Evolutionary conservation across 148 eudicot species (phyloP).

Genomic region (Simmondsia chinensis): DNA sequence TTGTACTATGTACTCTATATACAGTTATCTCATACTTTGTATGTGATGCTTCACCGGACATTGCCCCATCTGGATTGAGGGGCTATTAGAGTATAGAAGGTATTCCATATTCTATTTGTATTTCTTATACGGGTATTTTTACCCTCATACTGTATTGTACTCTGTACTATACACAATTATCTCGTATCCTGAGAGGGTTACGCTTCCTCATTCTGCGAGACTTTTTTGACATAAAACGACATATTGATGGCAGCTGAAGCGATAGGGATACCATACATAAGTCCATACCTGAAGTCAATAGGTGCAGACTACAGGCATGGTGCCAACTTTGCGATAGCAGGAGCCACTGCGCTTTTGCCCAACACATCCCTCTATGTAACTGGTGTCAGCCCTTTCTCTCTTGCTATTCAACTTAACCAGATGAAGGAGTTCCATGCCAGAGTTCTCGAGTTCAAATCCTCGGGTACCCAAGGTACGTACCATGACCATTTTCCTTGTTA

Average conservation of each 20-base stretch:
- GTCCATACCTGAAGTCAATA: slow-evolving; percentile 81
- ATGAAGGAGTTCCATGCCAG: slow-evolving; percentile 51
- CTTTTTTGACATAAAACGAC: too few species aligned
- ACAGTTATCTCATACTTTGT: too few species aligned
- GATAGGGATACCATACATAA: slow-evolving; percentile 66
- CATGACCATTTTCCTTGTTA: neutral
- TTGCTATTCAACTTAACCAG: slow-evolving; percentile 80
- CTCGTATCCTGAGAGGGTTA: too few species aligned
- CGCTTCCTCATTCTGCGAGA: too few species aligned
- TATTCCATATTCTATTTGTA: too few species aligned
- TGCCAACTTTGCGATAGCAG: slow-evolving; percentile 79
- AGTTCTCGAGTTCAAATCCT: slow-evolving; percentile 30
- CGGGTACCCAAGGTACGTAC: slow-evolving; percentile 21
- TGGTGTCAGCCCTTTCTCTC: slow-evolving; percentile 85
- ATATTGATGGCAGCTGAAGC: slow-evolving; percentile 41
- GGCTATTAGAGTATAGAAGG: too few species aligned
- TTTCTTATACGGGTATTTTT: too few species aligned
- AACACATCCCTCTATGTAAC: slow-evolving; percentile 67
- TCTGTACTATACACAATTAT: too few species aligned
- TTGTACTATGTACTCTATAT: too few species aligned
- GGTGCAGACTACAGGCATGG: slow-evolving; percentile 77
- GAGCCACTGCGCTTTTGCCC: slow-evolving; percentile 67
- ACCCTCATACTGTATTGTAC: too few species aligned
- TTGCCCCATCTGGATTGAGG: too few species aligned
- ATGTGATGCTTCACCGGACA: too few species aligned